Evolutionary conservation across 148 eudicot genomes (phyloP), one percentile per base, ranked within the genome.

Genomic region (Vaccinium darrowii): DNA sequence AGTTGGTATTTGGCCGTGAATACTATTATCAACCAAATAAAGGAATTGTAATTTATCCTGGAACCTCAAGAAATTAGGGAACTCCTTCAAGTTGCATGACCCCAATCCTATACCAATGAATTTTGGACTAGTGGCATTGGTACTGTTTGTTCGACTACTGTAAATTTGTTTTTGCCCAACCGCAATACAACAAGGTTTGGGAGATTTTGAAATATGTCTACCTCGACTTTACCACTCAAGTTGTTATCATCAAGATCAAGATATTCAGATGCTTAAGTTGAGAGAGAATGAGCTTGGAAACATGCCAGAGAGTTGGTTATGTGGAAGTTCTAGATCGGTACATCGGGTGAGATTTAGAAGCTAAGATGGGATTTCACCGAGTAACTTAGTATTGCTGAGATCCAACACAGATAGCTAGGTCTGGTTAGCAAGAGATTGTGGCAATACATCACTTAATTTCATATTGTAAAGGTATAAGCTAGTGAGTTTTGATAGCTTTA

Each of bases 191-290:
- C 0, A 1, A 86, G 84, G 39, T 76, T 76, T 51, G 13, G 63
- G 65, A 81, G 81, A 6, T 36, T 43, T 5, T 76, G 16, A 86
- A 86, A 86, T 2, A 77, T 56, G 6, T 76, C 81, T 12, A 82
- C 12, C 23, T 73, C 53, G 25, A 86, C 81, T 18, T 7, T 52
- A 1, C 81, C 87, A 36, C 51, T 73, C 39, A 36, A 36, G 39
- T 36, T 36, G 39, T 36, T 80, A n/a, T n/a, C n/a, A n/a, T n/a
- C n/a, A n/a, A n/a, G n/a, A n/a, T n/a, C n/a, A 14, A 86, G 39
- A 53, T 6, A 0, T 25, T 25, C 13, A 19, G 9, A 52, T 52
- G 1, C 12, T 52, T 52, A 1, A 52, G 54, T 11, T 52, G 54
- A 11, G 54, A 52, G n/a, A n/a, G 54, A 8, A 9, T 7, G 54